Percentiles rank a stretch among this genome's conserved stretches.
Conservation (phyloP, 208 protist genomes). For the Wallacemonas sp. region DNA sequence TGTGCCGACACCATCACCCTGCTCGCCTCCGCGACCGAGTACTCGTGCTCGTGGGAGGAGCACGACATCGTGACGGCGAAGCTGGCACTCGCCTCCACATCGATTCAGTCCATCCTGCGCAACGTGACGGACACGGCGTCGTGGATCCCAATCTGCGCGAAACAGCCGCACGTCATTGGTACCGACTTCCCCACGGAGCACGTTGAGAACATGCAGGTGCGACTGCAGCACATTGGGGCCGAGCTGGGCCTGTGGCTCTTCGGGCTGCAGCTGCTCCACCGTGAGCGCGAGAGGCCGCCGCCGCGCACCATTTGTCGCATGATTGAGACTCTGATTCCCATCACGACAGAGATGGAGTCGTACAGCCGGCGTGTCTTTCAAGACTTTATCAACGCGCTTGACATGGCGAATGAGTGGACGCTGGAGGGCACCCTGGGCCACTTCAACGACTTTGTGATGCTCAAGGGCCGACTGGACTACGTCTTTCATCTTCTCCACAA, state of each 20-base stretch:
- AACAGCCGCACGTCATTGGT: slow-evolving; percentile 49
- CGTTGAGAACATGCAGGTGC: slow-evolving; percentile 30
- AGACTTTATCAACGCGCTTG: slow-evolving; percentile 56
- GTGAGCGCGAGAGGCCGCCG: slow-evolving; percentile 24
- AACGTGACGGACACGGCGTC: slow-evolving; percentile 20
- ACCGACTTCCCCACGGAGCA: slow-evolving; percentile 38
- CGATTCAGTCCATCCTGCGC: slow-evolving; percentile 17
- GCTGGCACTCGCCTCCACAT: slow-evolving; percentile 18
- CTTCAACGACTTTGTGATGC: slow-evolving; percentile 45
- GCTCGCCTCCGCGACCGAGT: slow-evolving; percentile 22
- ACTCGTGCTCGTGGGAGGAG: slow-evolving; percentile 14
- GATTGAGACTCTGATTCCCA: slow-evolving; percentile 24
- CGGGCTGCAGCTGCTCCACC: slow-evolving; percentile 47
- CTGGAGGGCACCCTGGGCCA: slow-evolving; percentile 29
- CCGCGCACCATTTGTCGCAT: slow-evolving; percentile 34
- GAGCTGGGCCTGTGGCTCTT: slow-evolving; percentile 52
- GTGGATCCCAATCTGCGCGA: slow-evolving; percentile 30
- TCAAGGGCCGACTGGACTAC: slow-evolving; percentile 37
- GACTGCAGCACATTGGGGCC: slow-evolving; percentile 37
- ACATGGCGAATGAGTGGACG: slow-evolving; percentile 32
- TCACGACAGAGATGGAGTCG: slow-evolving; percentile 30
- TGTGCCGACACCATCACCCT: slow-evolving; percentile 47
- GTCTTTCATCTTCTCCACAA: slow-evolving; percentile 39
- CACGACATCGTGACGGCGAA: slow-evolving; percentile 22
- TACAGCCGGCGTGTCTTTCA: slow-evolving; percentile 51